Base-by-base conservation (phyloP, 805 yeast species). In the Yamadazyma scolyti region DNA sequence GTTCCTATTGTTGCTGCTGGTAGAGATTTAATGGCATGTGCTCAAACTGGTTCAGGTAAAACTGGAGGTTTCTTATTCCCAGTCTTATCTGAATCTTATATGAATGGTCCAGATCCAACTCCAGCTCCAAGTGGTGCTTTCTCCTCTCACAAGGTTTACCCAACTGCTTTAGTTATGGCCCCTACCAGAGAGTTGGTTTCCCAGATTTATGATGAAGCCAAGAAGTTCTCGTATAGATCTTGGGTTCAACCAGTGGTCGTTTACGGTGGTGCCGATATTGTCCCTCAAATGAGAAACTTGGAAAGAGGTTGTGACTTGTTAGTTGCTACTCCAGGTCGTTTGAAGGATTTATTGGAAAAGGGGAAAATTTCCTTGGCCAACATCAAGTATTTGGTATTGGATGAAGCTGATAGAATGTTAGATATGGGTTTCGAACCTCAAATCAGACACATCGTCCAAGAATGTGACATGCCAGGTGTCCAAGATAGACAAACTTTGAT, bases 371-470 rank as follows among this genome's bases (percentile, higher is more conserved):
- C 97, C 26, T 74, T 93, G 56, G 73, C 77, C 45, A 87, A 85
- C 66, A 87, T 90, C 66, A 87, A 84, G 63, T 93, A 86, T 66
- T 77, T 93, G 61, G 97, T 93, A 31, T 75, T 93, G 48, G 98
- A 90, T 68, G 98, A 90, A 75, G 98, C 98, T 56, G 98, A 93
- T 70, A 86, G 98, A 74, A 93, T 93, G 98, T 80, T 93, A 70
- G 98, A 93, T 79, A 93, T 93, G 97, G 98, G 98, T 77, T 93
- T 93, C 71, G 98, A 93, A 73, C 97, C 97, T 46, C 98, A 93
- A 75, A 93, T 93, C 59, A 86, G 98, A 77, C 84, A 88, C 62
- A 90, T 93, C 56, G 98, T 93, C 42, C 94, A 90, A 66, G 95
- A 84, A 47, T 89, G 94, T 73, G 97, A 88, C 62, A 93, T 93